Evolutionary conservation across 352 stramenopile species (phyloP).

Genomic region (Pythium utonaiense): DNA sequence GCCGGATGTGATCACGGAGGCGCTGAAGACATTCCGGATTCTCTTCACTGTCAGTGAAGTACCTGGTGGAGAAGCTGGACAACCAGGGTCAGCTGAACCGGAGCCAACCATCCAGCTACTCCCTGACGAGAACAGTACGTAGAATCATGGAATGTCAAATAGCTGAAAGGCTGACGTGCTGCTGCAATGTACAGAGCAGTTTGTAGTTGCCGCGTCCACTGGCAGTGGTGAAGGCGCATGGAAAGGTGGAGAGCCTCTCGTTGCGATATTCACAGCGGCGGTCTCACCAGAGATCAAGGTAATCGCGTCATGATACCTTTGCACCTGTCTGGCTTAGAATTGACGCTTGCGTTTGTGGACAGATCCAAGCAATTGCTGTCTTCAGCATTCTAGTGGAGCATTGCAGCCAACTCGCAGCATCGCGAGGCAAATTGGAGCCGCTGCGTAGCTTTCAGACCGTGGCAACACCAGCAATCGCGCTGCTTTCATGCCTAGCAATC

Average conservation of each 20-base stretch:
- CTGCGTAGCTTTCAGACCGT: slow-evolving; percentile 29
- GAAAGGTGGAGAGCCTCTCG: slow-evolving; percentile 50
- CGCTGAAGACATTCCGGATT: slow-evolving; percentile 14
- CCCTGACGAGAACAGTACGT: slow-evolving; percentile 40
- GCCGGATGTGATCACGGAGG: slow-evolving; percentile 23
- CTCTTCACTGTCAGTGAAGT: slow-evolving; percentile 11
- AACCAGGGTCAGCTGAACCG: not conserved
- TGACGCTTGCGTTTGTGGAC: not conserved
- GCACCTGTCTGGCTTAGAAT: too few species aligned
- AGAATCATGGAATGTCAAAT: not conserved
- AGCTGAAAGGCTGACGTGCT: not conserved
- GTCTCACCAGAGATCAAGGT: slow-evolving; percentile 25
- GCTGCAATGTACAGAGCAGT: slow-evolving; percentile 37
- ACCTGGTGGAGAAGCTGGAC: not conserved
- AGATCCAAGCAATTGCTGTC: slow-evolving; percentile 24
- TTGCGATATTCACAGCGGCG: slow-evolving; percentile 28
- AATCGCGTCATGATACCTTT: too few species aligned
- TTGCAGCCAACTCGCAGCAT: slow-evolving; percentile 5
- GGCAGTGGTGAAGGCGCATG: slow-evolving; percentile 23
- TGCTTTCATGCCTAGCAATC: slow-evolving; percentile 33
- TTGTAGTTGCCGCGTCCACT: slow-evolving; percentile 39
- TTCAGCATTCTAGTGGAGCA: slow-evolving; percentile 24
- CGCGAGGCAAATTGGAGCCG: not conserved
- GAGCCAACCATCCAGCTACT: slow-evolving; percentile 20
- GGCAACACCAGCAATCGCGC: slow-evolving; percentile 26